A percentile compares a stretch with the other conserved stretches of the same genome.
These are phyloP conservation scores for Yamadazyma taylorii DNA, from an alignment of 1,139 yeast species.

Conservation along the genomic window DNA sequence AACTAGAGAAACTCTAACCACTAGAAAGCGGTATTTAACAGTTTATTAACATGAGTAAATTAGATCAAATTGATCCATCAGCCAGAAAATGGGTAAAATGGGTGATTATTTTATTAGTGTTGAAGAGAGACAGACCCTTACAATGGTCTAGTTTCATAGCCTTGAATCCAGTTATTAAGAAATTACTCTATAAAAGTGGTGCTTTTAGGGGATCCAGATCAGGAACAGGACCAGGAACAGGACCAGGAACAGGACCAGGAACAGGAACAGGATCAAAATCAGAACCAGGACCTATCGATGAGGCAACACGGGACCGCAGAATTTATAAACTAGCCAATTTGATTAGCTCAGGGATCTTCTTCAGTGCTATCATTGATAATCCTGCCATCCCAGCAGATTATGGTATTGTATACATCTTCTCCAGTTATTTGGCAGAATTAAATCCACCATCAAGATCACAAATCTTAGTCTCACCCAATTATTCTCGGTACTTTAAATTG, in stretches of 20 bases:
- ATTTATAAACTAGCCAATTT: slow-evolving; percentile 26
- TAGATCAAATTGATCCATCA: not conserved
- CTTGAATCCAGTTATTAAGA: slow-evolving; percentile 32
- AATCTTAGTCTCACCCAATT: slow-evolving; percentile 28
- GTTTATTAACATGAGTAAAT: slow-evolving; percentile 1
- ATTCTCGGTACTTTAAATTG: slow-evolving; percentile 29
- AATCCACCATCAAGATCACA: slow-evolving; percentile 37
- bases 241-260: too few species aligned
- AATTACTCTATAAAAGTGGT: slow-evolving; percentile 3
- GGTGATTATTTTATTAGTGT: slow-evolving; percentile 25
- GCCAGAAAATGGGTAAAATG: slow-evolving; percentile 32
- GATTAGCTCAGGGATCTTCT: slow-evolving; percentile 29
- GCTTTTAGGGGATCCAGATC: too few species aligned
- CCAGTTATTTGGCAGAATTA: slow-evolving; percentile 33
- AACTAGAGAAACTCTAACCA: not conserved
- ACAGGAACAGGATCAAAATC: too few species aligned
- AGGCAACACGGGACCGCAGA: too few species aligned
- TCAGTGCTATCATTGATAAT: slow-evolving; percentile 31
- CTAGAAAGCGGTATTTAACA: too few species aligned
- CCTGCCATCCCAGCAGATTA: slow-evolving; percentile 40
- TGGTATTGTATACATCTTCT: slow-evolving; percentile 34
- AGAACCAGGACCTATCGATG: too few species aligned
- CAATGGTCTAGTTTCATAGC: slow-evolving; percentile 35
- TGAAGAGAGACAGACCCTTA: slow-evolving; percentile 28
- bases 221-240: too few species aligned